Base-by-base conservation (phyloP, 2,329 filamentous ascomycete species). In the Penicillium capsulatum region DNA sequence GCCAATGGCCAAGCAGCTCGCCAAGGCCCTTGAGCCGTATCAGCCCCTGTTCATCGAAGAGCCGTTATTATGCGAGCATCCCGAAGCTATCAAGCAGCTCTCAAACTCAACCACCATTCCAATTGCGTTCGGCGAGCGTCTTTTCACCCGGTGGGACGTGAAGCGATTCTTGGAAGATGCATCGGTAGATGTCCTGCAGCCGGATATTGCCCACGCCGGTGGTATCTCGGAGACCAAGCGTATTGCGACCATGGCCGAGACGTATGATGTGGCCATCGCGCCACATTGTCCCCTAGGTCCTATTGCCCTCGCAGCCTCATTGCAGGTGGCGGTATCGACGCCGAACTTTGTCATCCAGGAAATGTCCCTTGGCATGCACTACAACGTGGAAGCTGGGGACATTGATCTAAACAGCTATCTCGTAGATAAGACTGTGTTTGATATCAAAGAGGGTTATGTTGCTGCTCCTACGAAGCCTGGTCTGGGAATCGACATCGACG, bases 311-410 rank as follows among this genome's bases (percentile, higher is more conserved):
- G 84, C 84, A 0, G 84, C 84, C 0, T 80, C 74, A 29, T 68
- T 86, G 13, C 84, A 88, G 44, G 75, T 88, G 1, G 81, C 78
- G 11, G 68, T 76, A 15, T 69, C 65, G 3, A 77, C 68, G 13
- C 73, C 73, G n/a, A 89, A 83, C 60, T 87, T 84, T 58, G 77
- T 76, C 0, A 88, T 89, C 20, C 80, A 86, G 54, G 84, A 89
- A 60, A 88, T 88, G 85, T 83, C 80, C 28, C 57, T 88, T 16
- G 85, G 84, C 0, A 90, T 90, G 55, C 86, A 90, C 59, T 90
- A 90, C 57, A 89, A 90, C 53, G 59, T 65, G 2, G 73, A 75
- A 51, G 76, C 73, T 0, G 80, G 77, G 2, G 72, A 77, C 2
- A 71, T 80, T 48, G 83, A 86, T 54, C 63, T 86, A 36, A 75